A percentile compares a stretch with the other conserved stretches of the same genome.
Evolutionary conservation across 345 rosid genomes (phyloP).

Genomic region (Lumnitzera racemosa): DNA sequence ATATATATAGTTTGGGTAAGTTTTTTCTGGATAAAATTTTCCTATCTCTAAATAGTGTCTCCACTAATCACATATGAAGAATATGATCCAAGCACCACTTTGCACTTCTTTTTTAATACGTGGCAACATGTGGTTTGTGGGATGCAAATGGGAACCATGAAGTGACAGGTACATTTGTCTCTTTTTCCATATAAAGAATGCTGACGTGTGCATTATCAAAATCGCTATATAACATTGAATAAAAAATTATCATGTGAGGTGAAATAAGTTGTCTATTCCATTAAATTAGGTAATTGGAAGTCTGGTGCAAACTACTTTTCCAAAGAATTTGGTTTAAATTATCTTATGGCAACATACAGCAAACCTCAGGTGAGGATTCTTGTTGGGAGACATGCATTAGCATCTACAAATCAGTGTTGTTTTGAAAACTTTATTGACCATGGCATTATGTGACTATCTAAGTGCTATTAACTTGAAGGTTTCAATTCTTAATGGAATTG

Average conservation of each 20-base stretch:
- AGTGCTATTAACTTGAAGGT: constrained; percentile 28
- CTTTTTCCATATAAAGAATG: too few species aligned
- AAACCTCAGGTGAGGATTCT: constrained; percentile 51
- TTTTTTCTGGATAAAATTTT: too few species aligned
- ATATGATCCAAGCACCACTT: too few species aligned
- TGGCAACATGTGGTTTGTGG: too few species aligned
- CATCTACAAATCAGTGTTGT: background rate
- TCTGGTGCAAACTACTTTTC: constrained; percentile 38
- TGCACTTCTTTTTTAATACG: too few species aligned
- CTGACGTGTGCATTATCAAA: too few species aligned
- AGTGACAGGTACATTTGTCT: too few species aligned
- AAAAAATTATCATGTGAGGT: background rate
- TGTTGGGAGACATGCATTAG: background rate
- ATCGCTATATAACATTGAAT: background rate
- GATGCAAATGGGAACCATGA: too few species aligned
- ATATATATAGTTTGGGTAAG: too few species aligned
- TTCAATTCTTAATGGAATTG: constrained; percentile 72
- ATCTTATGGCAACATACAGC: constrained; percentile 57
- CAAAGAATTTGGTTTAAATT: constrained; percentile 51
- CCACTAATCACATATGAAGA: too few species aligned
- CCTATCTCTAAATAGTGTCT: too few species aligned
- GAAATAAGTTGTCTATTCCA: background rate
- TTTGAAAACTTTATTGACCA: background rate
- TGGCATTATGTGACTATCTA: background rate
- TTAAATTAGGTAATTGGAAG: constrained; percentile 48